A percentile compares a stretch with the other conserved stretches of the same genome.
phyloP scores from a whole-genome alignment of 257 asterid species.

The Ligustrum vulgare region DNA sequence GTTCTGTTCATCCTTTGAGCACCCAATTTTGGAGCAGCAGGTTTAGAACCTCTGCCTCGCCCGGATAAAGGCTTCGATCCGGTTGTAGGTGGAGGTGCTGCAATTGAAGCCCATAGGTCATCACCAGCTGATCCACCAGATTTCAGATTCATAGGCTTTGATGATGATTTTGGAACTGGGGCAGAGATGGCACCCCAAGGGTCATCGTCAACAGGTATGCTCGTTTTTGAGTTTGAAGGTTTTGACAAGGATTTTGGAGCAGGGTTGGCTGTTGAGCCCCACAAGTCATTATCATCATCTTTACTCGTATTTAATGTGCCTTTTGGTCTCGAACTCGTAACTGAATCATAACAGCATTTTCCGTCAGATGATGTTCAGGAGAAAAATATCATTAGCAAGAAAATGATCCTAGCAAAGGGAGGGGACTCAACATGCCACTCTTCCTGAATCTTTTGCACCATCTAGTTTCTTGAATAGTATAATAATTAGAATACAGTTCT shows the following conservation, averaged over 20 bases:
- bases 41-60: conserved; percentile 66
- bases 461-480: conserved; percentile 8
- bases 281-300: conserved; percentile 60
- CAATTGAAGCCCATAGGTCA: conserved; percentile 89
- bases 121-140: conserved; percentile 50
- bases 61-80: conserved; percentile 62
- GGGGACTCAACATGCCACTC: background rate
- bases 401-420: background rate
- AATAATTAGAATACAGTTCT: conserved; percentile 9
- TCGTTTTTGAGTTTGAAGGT: conserved; percentile 39
- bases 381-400: background rate
- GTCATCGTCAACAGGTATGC: conserved; percentile 54
- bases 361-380: conserved; percentile 16
- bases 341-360: conserved; percentile 43
- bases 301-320: conserved; percentile 43
- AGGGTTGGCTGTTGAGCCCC: conserved; percentile 68
- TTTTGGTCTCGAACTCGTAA: conserved; percentile 53
- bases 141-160: conserved; percentile 46
- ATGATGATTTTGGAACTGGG: conserved; percentile 58
- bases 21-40: conserved; percentile 77
- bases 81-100: conserved; percentile 79
- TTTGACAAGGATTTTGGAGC: conserved; percentile 50
- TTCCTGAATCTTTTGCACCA: background rate
- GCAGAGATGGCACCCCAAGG: conserved; percentile 72
- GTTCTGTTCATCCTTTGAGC: conserved; percentile 88